Base-by-base conservation (phyloP, 148 eudicot species). In the Rhododendron mucronatum region DNA sequence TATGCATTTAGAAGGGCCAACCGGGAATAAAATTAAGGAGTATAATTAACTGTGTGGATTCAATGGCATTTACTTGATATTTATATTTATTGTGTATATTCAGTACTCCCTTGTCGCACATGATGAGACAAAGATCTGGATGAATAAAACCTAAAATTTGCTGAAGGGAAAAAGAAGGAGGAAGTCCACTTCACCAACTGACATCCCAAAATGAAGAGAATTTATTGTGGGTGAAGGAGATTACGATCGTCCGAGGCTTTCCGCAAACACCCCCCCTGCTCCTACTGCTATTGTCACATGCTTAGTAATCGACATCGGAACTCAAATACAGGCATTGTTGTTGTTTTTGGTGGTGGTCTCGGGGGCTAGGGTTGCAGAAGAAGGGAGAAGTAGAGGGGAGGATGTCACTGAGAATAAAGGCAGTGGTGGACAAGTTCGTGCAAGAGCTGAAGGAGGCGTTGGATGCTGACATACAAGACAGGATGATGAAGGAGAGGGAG, bases 401-500 rank as follows among this genome's bases (percentile, higher is more conserved):
- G 85, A 95, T 95, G 98, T 94, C 99, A 73, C 35, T 95, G 86
- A 89, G 98, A 85, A 95, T 97, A 82, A 97, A 97, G 90, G 85
- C 95, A 59, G 98, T 97, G 90, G 98, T 97, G 84, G 98, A 97
- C 47, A 94, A 93, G 88, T 97, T 97, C 78, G 99, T 95, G 80
- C 90, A 93, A 88, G 98, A 95, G 91, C 86, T 97, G 65, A 97
- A 97, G 89, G 99, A 97, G 86, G 98, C 99, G 0, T 82, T 97
- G 61, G 98, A 97, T 44, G 99, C 98, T 1, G 99, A 97, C 82
- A 93, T 97, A 37, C 98, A 95, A 82, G 99, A 97, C 82, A 87
- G 98, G 86, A 94, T 95, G 1, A 95, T 97, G 99, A 97, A 97
- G 91, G 99, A 97, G 87, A 91, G 99, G 61, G 99, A 95, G 92